A percentile compares a stretch with the other conserved stretches of the same genome.
phyloP scores from a whole-genome alignment of 441 rosid genomes.

The Syzygium malaccense region DNA sequence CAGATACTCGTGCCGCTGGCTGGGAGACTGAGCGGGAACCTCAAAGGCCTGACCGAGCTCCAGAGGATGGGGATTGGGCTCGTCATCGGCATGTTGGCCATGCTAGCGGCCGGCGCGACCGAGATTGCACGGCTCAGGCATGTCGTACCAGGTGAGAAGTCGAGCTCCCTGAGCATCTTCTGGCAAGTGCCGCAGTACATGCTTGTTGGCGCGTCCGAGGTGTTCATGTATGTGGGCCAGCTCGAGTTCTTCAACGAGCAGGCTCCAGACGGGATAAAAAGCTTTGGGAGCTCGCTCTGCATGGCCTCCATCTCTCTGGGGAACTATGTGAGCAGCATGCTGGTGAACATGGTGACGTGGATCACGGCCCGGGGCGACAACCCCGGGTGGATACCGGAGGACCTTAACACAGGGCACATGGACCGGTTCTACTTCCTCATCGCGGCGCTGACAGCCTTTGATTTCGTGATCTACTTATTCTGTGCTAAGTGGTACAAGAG shows the following conservation, averaged over 20 bases:
- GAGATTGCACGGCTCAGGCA: not conserved
- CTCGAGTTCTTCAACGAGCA: slow-evolving; percentile 2
- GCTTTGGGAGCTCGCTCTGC: slow-evolving; percentile 4
- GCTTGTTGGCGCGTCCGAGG: not conserved
- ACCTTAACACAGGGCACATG: slow-evolving; percentile 1
- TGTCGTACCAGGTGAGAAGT: not conserved
- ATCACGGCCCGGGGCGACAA: not conserved
- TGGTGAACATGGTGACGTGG: not conserved
- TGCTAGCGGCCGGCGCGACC: not conserved
- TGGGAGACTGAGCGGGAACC: not conserved
- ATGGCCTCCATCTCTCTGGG: slow-evolving; percentile 4
- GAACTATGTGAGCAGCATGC: slow-evolving; percentile 3
- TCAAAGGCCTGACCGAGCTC: not conserved
- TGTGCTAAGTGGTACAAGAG: not conserved
- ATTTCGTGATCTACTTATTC: slow-evolving; percentile 1
- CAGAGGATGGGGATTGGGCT: slow-evolving; percentile 3
- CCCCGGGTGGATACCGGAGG: not conserved
- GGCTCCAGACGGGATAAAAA: slow-evolving; percentile 3
- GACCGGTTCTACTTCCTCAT: slow-evolving; percentile 5
- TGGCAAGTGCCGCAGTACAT: slow-evolving; percentile 6
- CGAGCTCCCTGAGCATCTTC: slow-evolving; percentile 4
- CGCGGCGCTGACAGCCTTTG: not conserved
- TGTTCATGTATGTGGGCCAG: slow-evolving; percentile 1
- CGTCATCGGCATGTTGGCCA: not conserved
- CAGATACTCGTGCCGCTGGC: not conserved